These are phyloP conservation scores for Posidonia oceanica DNA, from an alignment of 116 monocot species.

Conservation along the genomic window DNA sequence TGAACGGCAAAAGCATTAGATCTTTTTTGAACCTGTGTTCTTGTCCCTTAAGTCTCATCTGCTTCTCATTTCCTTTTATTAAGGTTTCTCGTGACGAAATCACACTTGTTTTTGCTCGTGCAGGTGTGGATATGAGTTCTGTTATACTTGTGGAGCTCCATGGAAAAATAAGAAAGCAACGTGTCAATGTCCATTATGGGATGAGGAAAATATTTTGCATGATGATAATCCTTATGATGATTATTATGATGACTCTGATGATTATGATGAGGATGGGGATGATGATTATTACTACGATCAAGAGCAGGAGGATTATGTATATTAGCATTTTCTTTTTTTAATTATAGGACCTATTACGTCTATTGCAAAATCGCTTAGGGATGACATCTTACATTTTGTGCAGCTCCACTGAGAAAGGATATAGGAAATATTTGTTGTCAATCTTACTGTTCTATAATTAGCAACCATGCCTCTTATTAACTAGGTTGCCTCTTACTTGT, in stretches of 20 bases:
- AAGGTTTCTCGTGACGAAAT: neutral
- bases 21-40: neutral
- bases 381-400: too few species aligned
- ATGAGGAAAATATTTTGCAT: constrained; percentile 32
- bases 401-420: too few species aligned
- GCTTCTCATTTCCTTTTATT: too few species aligned
- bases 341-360: too few species aligned
- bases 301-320: neutral
- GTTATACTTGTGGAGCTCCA: constrained; percentile 77
- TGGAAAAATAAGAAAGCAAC: constrained; percentile 76
- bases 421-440: too few species aligned
- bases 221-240: neutral
- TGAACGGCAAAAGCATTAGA: neutral
- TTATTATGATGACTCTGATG: neutral
- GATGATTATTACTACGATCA: neutral
- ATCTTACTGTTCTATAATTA: too few species aligned
- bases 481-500: too few species aligned
- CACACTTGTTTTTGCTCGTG: neutral
- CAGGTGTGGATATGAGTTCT: constrained; percentile 94
- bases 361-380: too few species aligned
- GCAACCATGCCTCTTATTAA: too few species aligned
- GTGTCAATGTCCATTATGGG: constrained; percentile 64
- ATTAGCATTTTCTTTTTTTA: too few species aligned
- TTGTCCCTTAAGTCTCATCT: too few species aligned
- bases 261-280: too few species aligned